Percentiles rank a stretch among this genome's conserved stretches.
Evolutionary conservation across 164 flowering plant genomes (phyloP).

Genomic region (Piper betle): DNA sequence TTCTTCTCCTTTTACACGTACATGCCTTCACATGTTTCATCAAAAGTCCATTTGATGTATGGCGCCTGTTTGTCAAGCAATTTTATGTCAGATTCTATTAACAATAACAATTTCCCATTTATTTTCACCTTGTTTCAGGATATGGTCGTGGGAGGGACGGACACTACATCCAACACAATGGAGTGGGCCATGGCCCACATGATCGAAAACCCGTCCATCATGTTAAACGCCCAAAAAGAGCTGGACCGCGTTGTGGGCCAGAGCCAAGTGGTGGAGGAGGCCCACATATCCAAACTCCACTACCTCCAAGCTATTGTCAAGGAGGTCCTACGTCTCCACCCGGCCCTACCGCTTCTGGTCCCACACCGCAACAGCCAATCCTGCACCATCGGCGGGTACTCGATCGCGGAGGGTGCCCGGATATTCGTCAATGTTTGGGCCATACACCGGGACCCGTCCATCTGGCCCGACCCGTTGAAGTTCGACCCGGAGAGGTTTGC

Average conservation of each 20-base stretch:
- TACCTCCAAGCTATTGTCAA: conserved; percentile 31
- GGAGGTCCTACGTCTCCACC: conserved; percentile 34
- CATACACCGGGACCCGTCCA: conserved; percentile 47
- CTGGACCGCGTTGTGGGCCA: conserved; percentile 26
- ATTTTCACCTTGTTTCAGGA: conserved; percentile 13
- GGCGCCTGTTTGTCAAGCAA: not conserved
- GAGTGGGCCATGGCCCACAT: conserved; percentile 35
- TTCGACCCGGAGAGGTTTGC: conserved; percentile 29
- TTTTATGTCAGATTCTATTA: not conserved
- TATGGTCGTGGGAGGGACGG: conserved; percentile 41
- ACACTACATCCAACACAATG: conserved; percentile 27
- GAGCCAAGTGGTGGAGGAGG: conserved; percentile 27
- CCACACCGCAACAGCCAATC: conserved; percentile 50
- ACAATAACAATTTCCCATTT: not conserved
- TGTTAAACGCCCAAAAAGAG: conserved; percentile 27
- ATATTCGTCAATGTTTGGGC: conserved; percentile 63
- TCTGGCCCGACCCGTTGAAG: conserved; percentile 5
- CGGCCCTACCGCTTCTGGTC: conserved; percentile 31
- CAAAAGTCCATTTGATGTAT: too few species aligned
- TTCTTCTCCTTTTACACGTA: not conserved
- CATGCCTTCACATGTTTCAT: too few species aligned
- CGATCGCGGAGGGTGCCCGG: conserved; percentile 38
- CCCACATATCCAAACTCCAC: conserved; percentile 23
- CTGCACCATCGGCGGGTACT: conserved; percentile 39
- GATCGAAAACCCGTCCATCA: conserved; percentile 21